Percentiles rank a stretch among this genome's conserved stretches.
phyloP scores from a whole-genome alignment of 2,329 filamentous ascomycete species.

The Fusarium sp. region DNA sequence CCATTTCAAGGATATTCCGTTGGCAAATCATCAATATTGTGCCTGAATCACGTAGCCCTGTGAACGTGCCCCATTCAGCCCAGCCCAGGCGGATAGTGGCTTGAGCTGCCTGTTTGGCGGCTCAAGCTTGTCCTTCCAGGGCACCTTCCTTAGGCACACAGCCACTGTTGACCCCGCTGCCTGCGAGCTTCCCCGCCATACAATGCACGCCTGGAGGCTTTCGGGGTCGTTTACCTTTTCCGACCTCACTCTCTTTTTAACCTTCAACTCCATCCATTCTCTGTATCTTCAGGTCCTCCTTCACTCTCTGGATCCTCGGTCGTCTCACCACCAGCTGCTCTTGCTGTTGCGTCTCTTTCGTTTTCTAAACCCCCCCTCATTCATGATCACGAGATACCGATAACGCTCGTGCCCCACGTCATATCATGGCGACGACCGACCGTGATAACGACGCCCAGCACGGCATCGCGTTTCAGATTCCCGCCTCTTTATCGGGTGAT shows the following conservation, averaged over 20 bases:
- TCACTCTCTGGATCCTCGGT: background rate
- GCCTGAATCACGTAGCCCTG: background rate
- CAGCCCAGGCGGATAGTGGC: slow-evolving; percentile 4
- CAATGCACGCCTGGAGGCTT: slow-evolving; percentile 5
- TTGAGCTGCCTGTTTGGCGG: slow-evolving; percentile 23
- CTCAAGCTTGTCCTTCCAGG: background rate
- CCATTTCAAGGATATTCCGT: background rate
- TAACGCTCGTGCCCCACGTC: slow-evolving; percentile 36
- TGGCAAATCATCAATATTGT: background rate
- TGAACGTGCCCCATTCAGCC: background rate
- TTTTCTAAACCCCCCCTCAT: slow-evolving; percentile 14
- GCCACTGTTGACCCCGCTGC: slow-evolving; percentile 4
- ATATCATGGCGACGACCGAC: slow-evolving; percentile 31
- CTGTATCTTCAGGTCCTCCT: slow-evolving; percentile 24
- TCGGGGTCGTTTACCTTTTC: slow-evolving; percentile 12
- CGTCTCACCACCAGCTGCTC: background rate
- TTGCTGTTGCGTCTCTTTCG: background rate
- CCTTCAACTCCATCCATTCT: slow-evolving; percentile 32
- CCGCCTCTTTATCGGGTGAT: background rate
- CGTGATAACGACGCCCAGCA: slow-evolving; percentile 11
- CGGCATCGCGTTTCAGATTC: background rate
- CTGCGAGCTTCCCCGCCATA: slow-evolving; percentile 18
- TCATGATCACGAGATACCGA: slow-evolving; percentile 33
- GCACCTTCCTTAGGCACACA: slow-evolving; percentile 3
- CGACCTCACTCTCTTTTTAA: slow-evolving; percentile 19